Base-by-base conservation (phyloP, 2,329 filamentous ascomycete species). In the Penicillium sp. region DNA sequence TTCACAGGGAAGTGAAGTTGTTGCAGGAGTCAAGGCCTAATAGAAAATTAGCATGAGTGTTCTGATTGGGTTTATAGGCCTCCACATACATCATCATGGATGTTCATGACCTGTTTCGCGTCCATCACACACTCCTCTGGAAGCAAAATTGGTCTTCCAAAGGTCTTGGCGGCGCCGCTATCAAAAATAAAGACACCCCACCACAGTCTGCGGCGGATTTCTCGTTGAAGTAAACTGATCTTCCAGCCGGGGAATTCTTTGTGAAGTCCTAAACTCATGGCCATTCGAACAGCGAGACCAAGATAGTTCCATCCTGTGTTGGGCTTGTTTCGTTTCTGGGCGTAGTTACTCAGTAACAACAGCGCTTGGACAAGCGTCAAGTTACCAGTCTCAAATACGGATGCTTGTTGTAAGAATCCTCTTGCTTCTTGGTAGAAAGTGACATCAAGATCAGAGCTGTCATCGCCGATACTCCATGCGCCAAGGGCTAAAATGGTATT, bases 281-380 rank as follows among this genome's bases (percentile, higher is more conserved):
- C 78, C 75, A 81, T 80, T 46, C 78, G 70, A 23, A 80, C 72
- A n/a, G 79, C 79, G 16, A 82, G 62, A 1, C 80, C 80, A 8
- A 80, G 65, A 58, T 79, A 80, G 49, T 79, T 81, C 70, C 78
- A 82, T 9, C 79, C 80, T 8, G 74, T 78, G 60, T 82, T 82
- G 2, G 80, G 80, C 57, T 80, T 81, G 64, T 81, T 78, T 27
- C 78, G 72, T 62, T 82, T 82, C 61, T 82, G 80, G 0, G 78
- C 71, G 58, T 80, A 81, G 54, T 81, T 81, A 55, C 78, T 78
- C 61, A 81, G 71, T 48, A 82, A 71, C 14, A 76, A 66, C 33
- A 83, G 69, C 1, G 75, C 75, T 62, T 82, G 80, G 2, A 82
- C 79, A 9, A 81, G 70, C 8, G 77, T 80, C 19, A 82, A 62